A percentile compares a stretch with the other conserved stretches of the same genome.
These are phyloP conservation scores for Styphnolobium japonicum DNA, from an alignment of 306 rosid species.

Conservation along the genomic window DNA sequence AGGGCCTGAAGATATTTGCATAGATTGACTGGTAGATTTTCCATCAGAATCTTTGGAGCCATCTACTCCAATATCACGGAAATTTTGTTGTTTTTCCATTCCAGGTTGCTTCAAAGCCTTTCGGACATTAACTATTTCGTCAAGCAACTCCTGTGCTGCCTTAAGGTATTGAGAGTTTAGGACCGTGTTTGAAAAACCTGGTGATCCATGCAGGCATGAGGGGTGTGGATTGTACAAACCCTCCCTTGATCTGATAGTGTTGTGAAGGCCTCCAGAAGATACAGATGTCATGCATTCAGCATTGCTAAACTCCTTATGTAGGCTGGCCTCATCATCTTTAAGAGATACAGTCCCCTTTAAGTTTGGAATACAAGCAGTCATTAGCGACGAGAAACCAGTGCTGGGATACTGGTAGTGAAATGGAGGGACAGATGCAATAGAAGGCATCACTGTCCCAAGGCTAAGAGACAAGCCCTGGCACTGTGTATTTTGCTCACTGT, in stretches of 20 bases:
- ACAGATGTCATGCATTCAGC: conserved; percentile 50
- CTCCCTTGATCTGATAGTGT: conserved; percentile 47
- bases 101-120: conserved; percentile 66
- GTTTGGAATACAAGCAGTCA: conserved; percentile 38
- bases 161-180: conserved; percentile 57
- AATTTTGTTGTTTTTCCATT: conserved; percentile 47
- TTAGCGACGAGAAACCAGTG: conserved; percentile 40
- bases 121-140: conserved; percentile 72
- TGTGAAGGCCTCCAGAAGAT: conserved; percentile 39
- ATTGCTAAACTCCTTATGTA: conserved; percentile 38
- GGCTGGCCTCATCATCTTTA: conserved; percentile 43
- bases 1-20: conserved; percentile 44
- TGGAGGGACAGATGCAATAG: conserved; percentile 43
- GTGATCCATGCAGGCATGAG: conserved; percentile 35
- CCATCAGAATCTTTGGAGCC: conserved; percentile 62
- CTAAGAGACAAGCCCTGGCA: conserved; percentile 84
- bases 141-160: conserved; percentile 80
- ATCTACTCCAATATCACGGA: conserved; percentile 38
- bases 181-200: conserved; percentile 30
- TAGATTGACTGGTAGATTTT: conserved; percentile 43
- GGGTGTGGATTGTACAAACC: conserved; percentile 44
- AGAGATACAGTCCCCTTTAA: conserved; percentile 31
- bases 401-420: conserved; percentile 57
- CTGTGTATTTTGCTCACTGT: conserved; percentile 51
- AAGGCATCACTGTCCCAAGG: conserved; percentile 62